phyloP scores from a whole-genome alignment of 306 rosid genomes.

The Gastrolobium villosum region DNA sequence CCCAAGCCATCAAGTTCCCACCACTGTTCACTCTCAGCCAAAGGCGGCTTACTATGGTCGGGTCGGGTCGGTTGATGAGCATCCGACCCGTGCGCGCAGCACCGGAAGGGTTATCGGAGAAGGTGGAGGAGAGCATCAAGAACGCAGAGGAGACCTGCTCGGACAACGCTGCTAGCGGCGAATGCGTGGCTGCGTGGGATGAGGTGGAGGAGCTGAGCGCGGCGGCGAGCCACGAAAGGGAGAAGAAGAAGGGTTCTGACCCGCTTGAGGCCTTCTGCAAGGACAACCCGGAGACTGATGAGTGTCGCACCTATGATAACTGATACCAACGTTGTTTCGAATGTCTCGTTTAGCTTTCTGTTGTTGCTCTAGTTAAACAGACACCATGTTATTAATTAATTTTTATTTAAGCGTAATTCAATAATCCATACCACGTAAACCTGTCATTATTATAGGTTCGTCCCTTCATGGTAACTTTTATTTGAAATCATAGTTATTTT shows the following conservation, averaged over 20 bases:
- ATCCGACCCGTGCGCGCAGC: constrained; percentile 62
- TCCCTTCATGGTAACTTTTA: too few species aligned
- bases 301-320: constrained; percentile 94
- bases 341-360: constrained; percentile 6
- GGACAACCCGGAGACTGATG: constrained; percentile 89
- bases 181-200: constrained; percentile 98
- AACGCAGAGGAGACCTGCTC: constrained; percentile 78
- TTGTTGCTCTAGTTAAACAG: constrained; percentile 17
- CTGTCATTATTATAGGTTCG: background rate
- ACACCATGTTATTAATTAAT: constrained; percentile 22
- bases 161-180: constrained; percentile 70
- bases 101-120: constrained; percentile 75
- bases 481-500: too few species aligned
- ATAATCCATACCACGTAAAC: background rate
- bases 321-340: constrained; percentile 31
- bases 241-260: constrained; percentile 65
- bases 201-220: constrained; percentile 99
- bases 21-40: constrained; percentile 39
- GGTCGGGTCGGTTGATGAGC: constrained; percentile 44
- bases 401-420: constrained; percentile 4
- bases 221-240: constrained; percentile 93
- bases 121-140: constrained; percentile 90
- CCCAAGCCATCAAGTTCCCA: constrained; percentile 42
- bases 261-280: constrained; percentile 84
- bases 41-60: constrained; percentile 21